Conservation (phyloP, 164 flowering plant genomes). For the Litsea cubeba region DNA sequence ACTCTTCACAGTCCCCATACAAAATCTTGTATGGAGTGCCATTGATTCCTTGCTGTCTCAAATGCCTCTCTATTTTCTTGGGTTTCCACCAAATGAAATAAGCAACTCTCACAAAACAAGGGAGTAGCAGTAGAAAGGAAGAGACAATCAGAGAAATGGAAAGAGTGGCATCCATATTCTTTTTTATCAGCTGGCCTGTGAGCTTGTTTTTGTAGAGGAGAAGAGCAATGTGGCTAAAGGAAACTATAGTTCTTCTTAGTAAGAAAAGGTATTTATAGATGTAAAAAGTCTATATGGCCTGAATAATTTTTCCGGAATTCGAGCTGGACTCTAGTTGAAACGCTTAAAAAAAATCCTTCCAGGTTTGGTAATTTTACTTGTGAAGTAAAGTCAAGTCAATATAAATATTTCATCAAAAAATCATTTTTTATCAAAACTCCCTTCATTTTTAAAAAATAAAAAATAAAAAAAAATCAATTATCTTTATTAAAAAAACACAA, state of each 20-base stretch:
- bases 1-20: constrained; percentile 37
- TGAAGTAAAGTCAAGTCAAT: too few relatives aligned
- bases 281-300: too few relatives aligned
- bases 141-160: not conserved
- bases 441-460: too few relatives aligned
- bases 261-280: not conserved
- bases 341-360: too few relatives aligned
- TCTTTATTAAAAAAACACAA: too few relatives aligned
- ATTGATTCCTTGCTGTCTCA: constrained; percentile 40
- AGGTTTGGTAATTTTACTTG: too few relatives aligned
- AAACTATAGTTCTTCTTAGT: not conserved
- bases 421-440: too few relatives aligned
- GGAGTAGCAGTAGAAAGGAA: not conserved
- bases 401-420: too few relatives aligned
- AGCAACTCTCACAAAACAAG: not conserved
- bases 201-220: not conserved
- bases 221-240: not conserved
- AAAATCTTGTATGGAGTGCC: constrained; percentile 37
- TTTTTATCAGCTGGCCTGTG: not conserved
- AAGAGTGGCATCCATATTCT: not conserved
- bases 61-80: constrained; percentile 24
- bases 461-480: too few relatives aligned
- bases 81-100: constrained; percentile 49
- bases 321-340: too few relatives aligned
- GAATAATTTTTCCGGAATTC: too few relatives aligned